These are phyloP conservation scores for Pelargonium nanum DNA, from an alignment of 345 rosid genomes.

Conservation along the genomic window DNA sequence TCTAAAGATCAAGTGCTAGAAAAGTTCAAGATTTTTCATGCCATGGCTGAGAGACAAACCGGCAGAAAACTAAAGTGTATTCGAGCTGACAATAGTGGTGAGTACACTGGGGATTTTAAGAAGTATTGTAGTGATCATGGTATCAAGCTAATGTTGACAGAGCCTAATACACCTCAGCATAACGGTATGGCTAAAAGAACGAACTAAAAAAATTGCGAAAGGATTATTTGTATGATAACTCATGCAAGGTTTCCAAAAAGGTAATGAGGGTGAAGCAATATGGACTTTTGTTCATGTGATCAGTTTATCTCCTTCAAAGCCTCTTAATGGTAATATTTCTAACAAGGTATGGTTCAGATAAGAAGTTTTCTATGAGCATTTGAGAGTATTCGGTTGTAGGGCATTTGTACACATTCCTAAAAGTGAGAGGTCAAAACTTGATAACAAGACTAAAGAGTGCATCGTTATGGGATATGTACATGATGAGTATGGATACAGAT, in stretches of 20 bases:
- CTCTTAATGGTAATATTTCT: background rate
- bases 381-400: background rate
- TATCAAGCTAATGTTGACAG: no score
- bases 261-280: background rate
- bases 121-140: no score
- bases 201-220: no score
- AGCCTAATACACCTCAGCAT: no score
- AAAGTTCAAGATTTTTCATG: background rate
- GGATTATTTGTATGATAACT: no score
- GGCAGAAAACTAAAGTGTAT: no score
- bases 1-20: background rate
- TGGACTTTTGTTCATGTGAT: background rate
- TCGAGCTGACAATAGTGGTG: no score
- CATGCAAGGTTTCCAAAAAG: no score
- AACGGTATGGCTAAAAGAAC: no score
- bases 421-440: background rate
- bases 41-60: no score
- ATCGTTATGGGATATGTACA: background rate
- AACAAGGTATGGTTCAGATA: background rate
- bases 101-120: no score
- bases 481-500: background rate
- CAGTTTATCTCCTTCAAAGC: background rate
- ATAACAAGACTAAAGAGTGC: background rate
- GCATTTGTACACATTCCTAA: slow-evolving; percentile 1
- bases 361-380: background rate